Conservation (phyloP, 176 grass and related monocot genomes). For the Themeda triandra region DNA sequence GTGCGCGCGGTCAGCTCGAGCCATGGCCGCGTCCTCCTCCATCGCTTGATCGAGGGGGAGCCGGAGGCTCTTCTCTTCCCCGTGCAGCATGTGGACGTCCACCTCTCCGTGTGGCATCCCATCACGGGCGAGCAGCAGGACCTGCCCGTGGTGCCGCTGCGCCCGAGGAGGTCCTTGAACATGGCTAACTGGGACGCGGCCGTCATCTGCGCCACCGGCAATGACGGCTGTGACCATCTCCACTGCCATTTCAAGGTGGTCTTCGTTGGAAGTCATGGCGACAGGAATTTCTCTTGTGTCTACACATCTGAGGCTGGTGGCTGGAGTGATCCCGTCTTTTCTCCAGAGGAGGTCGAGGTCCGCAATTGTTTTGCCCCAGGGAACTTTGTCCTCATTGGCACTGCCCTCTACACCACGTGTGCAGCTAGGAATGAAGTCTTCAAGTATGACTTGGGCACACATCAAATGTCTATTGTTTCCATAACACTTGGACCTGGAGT, state of each 20-base stretch:
- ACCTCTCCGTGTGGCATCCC: neutral
- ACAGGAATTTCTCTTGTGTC: too few relatives aligned
- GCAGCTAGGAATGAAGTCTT: rapidly evolving
- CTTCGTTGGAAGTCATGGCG: too few relatives aligned
- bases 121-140: neutral
- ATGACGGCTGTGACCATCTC: too few relatives aligned
- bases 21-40: too few relatives aligned
- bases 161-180: too few relatives aligned
- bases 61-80: too few relatives aligned
- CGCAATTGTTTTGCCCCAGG: rapidly evolving
- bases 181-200: too few relatives aligned
- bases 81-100: neutral
- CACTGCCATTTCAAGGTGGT: too few relatives aligned
- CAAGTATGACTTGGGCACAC: neutral
- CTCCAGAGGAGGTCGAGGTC: too few relatives aligned
- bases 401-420: neutral
- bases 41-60: too few relatives aligned
- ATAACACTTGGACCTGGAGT: neutral
- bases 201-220: too few relatives aligned
- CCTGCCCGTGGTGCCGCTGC: neutral
- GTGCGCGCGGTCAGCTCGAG: too few relatives aligned
- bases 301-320: neutral
- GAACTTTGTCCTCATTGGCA: neutral
- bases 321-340: neutral
- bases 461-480: neutral